These are phyloP conservation scores for Candida andamanensis DNA, from an alignment of 805 yeast genomes.

Conservation along the genomic window DNA sequence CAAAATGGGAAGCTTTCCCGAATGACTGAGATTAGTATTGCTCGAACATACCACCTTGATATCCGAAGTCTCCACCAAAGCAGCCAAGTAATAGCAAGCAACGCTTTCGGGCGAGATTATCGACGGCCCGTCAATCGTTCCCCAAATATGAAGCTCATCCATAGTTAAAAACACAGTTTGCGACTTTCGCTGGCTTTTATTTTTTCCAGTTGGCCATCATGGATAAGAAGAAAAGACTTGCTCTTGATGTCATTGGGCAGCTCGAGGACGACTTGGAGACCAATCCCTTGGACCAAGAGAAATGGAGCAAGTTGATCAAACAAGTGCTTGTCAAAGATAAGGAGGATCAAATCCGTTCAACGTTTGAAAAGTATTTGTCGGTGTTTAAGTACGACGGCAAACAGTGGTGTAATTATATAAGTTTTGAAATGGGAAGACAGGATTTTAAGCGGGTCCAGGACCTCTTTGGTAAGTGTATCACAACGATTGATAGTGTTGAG, in stretches of 20 bases:
- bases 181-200: not conserved
- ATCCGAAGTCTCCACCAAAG: conserved; percentile 13
- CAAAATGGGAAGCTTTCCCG: conserved; percentile 48
- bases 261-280: conserved; percentile 50
- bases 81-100: conserved; percentile 42
- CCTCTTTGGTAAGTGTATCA: conserved; percentile 60
- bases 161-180: not conserved
- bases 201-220: conserved; percentile 12
- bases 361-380: conserved; percentile 55
- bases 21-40: conserved; percentile 50
- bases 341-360: conserved; percentile 52
- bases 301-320: conserved; percentile 55
- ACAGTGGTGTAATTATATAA: conserved; percentile 73
- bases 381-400: conserved; percentile 58
- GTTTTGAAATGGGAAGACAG: conserved; percentile 56
- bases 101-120: conserved; percentile 48
- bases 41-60: conserved; percentile 47
- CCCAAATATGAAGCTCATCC: conserved; percentile 50
- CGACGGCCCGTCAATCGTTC: conserved; percentile 32
- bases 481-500: conserved; percentile 56
- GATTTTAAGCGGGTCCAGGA: conserved; percentile 64
- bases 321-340: conserved; percentile 48
- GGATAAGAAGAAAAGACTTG: conserved; percentile 6
- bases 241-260: conserved; percentile 52
- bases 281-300: conserved; percentile 48